phyloP scores from a whole-genome alignment of 2,329 filamentous ascomycete species.

The Diplodia scrobiculata region DNA sequence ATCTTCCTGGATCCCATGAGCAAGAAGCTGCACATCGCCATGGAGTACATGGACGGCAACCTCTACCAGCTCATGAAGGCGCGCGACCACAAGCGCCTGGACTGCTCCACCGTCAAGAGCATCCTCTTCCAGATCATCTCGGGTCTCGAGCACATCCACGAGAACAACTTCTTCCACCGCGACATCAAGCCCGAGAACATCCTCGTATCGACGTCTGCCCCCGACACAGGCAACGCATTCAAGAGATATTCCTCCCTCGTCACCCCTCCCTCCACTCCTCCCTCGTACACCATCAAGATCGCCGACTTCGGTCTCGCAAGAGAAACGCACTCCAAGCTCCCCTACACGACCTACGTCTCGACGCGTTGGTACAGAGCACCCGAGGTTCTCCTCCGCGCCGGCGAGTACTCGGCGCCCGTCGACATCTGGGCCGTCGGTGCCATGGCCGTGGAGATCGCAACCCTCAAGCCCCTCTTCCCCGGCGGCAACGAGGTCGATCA shows the following conservation, averaged over 20 bases:
- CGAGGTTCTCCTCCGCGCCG: conserved; percentile 88
- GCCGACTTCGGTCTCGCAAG: conserved; percentile 97
- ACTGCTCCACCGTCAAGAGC: conserved; percentile 91
- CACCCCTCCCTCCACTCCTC: conserved; percentile 91
- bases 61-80: conserved; percentile 99
- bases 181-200: conserved; percentile 99
- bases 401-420: conserved; percentile 95
- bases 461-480: conserved; percentile 92
- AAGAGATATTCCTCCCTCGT: conserved; percentile 89
- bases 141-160: conserved; percentile 94
- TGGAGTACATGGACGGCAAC: conserved; percentile 99
- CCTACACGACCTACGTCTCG: conserved; percentile 97
- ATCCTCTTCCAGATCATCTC: conserved; percentile 97
- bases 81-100: conserved; percentile 89
- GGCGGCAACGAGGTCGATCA: conserved; percentile 98
- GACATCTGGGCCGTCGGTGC: conserved; percentile 98
- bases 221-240: conserved; percentile 82
- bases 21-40: conserved; percentile 95
- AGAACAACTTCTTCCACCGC: conserved; percentile 95
- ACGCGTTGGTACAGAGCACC: conserved; percentile 95
- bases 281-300: conserved; percentile 94
- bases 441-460: conserved; percentile 98
- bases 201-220: conserved; percentile 84
- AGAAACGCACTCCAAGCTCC: conserved; percentile 92
- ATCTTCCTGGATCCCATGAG: conserved; percentile 96